phyloP scores from a whole-genome alignment of 2,329 filamentous ascomycete species.

The Phialophora expanda region DNA sequence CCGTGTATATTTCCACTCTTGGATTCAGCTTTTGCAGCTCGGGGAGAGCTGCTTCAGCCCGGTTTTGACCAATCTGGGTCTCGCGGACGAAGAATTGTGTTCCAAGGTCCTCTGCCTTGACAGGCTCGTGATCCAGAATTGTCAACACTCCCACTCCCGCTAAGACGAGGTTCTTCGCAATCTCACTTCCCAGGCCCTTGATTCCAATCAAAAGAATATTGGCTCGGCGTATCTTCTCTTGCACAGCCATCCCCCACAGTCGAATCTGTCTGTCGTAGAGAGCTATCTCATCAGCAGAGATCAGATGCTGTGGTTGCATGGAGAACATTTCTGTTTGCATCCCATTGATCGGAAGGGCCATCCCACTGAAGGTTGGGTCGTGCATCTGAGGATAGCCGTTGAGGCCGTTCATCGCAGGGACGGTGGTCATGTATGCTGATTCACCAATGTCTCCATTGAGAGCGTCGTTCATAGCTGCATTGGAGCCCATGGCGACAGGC shows the following conservation, averaged over 20 bases:
- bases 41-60: conserved; percentile 78
- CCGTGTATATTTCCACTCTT: conserved; percentile 75
- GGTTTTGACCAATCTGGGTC: conserved; percentile 75
- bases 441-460: conserved; percentile 7
- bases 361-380: conserved; percentile 21
- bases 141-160: conserved; percentile 91
- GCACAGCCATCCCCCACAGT: conserved; percentile 94
- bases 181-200: conserved; percentile 86
- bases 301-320: conserved; percentile 28
- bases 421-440: conserved; percentile 18
- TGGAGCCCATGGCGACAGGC: neutral
- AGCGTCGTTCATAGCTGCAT: conserved; percentile 12
- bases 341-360: conserved; percentile 26
- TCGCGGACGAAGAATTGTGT: conserved; percentile 82
- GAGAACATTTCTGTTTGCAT: conserved; percentile 26
- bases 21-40: conserved; percentile 87
- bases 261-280: conserved; percentile 97
- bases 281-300: conserved; percentile 82
- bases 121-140: conserved; percentile 76
- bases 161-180: conserved; percentile 95
- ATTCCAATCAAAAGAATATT: conserved; percentile 89
- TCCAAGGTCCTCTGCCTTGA: conserved; percentile 80
- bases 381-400: conserved; percentile 23
- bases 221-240: conserved; percentile 85
- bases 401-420: conserved; percentile 13